Percentiles rank a stretch among this genome's conserved stretches.
phyloP scores from a whole-genome alignment of 371 early-diverging fungal species.

The Mucor velutinosus region DNA sequence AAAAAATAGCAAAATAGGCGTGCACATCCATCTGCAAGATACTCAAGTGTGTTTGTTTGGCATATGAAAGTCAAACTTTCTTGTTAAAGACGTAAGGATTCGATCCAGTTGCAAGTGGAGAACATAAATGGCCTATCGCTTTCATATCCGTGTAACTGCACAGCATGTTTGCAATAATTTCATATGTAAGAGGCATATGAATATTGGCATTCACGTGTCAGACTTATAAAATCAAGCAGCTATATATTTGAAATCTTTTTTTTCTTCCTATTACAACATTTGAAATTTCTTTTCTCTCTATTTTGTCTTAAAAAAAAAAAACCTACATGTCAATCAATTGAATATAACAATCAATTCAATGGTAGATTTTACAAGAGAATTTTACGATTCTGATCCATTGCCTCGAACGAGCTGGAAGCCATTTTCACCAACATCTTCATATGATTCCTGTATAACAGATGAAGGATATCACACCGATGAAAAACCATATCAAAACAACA shows the following conservation, averaged over 20 bases:
- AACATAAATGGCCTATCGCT: not conserved
- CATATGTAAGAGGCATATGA: constrained; percentile 6
- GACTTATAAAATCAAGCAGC: constrained; percentile 5
- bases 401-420: constrained; percentile 15
- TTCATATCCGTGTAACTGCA: not conserved
- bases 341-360: constrained; percentile 4
- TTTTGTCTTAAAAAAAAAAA: not conserved
- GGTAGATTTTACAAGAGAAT: constrained; percentile 5
- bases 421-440: constrained; percentile 19
- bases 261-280: constrained; percentile 12
- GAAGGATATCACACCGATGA: constrained; percentile 52
- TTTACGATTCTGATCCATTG: constrained; percentile 11
- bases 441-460: constrained; percentile 34
- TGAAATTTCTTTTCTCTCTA: constrained; percentile 2
- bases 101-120: not conserved
- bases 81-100: not conserved
- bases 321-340: not conserved
- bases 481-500: constrained; percentile 25
- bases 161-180: not conserved
- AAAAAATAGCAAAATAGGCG: not conserved
- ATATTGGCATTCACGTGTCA: constrained; percentile 21
- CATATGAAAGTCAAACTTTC: not conserved
- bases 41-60: not conserved
- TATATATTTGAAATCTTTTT: constrained; percentile 9
- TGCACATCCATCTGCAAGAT: not conserved